A percentile compares a stretch with the other conserved stretches of the same genome.
These are phyloP conservation scores for Maudiozyma pseudohumilis DNA, from an alignment of 805 yeast genomes.

Conservation along the genomic window DNA sequence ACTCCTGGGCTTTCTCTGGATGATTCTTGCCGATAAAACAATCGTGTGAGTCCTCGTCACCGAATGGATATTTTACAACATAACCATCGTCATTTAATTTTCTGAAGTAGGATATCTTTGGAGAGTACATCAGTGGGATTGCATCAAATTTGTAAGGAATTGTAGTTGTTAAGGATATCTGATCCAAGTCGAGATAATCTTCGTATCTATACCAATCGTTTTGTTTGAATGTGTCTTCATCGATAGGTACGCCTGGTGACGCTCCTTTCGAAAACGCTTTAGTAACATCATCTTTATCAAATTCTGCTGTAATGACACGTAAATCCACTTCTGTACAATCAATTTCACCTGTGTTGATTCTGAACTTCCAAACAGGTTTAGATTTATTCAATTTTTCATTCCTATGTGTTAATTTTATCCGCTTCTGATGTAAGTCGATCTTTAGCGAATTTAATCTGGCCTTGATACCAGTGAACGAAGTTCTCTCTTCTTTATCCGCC, in stretches of 20 bases:
- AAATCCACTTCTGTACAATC: slow-evolving; percentile 62
- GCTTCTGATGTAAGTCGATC: slow-evolving; percentile 54
- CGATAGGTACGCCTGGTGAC: not conserved
- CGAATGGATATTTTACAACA: slow-evolving; percentile 47
- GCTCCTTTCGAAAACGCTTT: slow-evolving; percentile 24
- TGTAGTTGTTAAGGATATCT: slow-evolving; percentile 32
- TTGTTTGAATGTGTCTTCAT: slow-evolving; percentile 5
- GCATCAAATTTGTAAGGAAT: slow-evolving; percentile 35
- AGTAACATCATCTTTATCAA: slow-evolving; percentile 44
- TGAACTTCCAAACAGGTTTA: slow-evolving; percentile 42
- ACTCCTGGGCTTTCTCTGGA: slow-evolving; percentile 47
- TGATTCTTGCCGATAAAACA: slow-evolving; percentile 43
- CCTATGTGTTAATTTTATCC: slow-evolving; percentile 32
- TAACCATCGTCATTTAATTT: slow-evolving; percentile 37
- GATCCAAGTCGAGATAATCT: slow-evolving; percentile 66
- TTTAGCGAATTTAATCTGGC: slow-evolving; percentile 41
- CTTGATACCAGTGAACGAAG: slow-evolving; percentile 53
- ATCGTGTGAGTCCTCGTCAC: slow-evolving; percentile 43
- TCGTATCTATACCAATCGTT: slow-evolving; percentile 61
- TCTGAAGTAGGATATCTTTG: slow-evolving; percentile 51
- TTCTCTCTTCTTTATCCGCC: slow-evolving; percentile 33
- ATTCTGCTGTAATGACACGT: slow-evolving; percentile 52
- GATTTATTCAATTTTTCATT: slow-evolving; percentile 38
- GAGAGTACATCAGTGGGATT: slow-evolving; percentile 42
- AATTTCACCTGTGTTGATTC: slow-evolving; percentile 58